A percentile compares a stretch with the other conserved stretches of the same genome.
Conservation (phyloP, 495 filamentous ascomycete genomes). For the Xylaria palmicola region DNA sequence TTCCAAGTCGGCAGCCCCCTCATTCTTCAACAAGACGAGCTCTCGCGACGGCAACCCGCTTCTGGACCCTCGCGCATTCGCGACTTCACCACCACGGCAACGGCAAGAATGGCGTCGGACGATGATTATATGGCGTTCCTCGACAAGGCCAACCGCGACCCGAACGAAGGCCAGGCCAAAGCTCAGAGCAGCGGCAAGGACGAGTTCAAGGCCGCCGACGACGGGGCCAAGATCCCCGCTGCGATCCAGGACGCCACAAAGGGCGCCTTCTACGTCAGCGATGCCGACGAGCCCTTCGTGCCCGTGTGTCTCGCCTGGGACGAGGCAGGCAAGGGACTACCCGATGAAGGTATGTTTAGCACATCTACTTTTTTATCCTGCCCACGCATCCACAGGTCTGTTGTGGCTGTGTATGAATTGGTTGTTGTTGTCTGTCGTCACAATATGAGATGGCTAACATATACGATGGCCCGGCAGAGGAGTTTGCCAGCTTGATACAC, state of each 20-base stretch:
- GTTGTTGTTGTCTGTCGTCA: neutral
- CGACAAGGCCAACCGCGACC: constrained; percentile 77
- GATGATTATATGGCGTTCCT: constrained; percentile 78
- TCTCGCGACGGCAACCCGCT: neutral
- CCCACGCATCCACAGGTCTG: too few species aligned
- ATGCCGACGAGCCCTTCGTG: constrained; percentile 82
- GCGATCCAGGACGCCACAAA: constrained; percentile 50
- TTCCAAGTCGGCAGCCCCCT: neutral
- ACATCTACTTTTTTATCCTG: constrained; percentile 5
- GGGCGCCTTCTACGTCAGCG: constrained; percentile 69
- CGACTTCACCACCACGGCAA: constrained; percentile 21
- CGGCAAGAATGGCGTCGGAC: constrained; percentile 66
- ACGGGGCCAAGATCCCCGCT: constrained; percentile 53
- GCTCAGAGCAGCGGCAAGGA: constrained; percentile 19
- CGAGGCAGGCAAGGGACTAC: constrained; percentile 53
- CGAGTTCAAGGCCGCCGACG: constrained; percentile 52
- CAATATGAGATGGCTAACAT: neutral
- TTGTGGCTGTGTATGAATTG: neutral
- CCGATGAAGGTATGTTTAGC: constrained; percentile 62
- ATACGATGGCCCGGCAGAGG: constrained; percentile 41
- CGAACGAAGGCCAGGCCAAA: constrained; percentile 43
- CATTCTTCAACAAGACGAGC: neutral
- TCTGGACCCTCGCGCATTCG: neutral
- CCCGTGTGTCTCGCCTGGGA: constrained; percentile 66
- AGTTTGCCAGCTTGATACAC: constrained; percentile 57